Evolutionary conservation across 805 yeast species (phyloP), one percentile per base, ranked within the genome.

Genomic region (Candida ulmi): DNA sequence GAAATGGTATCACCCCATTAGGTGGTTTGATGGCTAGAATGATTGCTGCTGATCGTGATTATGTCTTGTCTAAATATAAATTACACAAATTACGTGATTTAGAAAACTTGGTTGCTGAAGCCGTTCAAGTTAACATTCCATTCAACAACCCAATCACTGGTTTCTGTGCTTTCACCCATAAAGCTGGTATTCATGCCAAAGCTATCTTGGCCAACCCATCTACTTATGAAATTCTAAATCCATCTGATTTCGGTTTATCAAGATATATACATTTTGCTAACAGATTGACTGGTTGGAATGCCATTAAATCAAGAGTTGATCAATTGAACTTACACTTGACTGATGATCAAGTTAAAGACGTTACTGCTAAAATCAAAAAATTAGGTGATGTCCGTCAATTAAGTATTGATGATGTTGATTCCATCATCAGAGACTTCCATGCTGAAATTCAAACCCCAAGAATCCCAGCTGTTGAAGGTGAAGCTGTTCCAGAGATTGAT

Each of bases 11-110:
- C 63, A 88, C 96, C 30, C 95, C 98, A 43, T 76, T 91, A 50
- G 98, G 99, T 57, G 99, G 96, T 38, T 76, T 91, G 59, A 91
- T 91, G 98, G 97, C 98, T 33, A 80, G 99, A 69, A 91, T 91
- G 99, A 88, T 93, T 60, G 96, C 95, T 45, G 96, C 98, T 45
- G 95, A 91, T 69, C 83, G 97, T 57, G 97, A 91, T 52, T 91
- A 91, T 64, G 97, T 91, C 38, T 71, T 88, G 58, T 78, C 90
- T 65, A 91, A 91, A 71, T 91, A 91, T 72, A 93, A 93, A 72
- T 71, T 91, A 54, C 95, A 90, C 71, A 91, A 91, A 75, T 78
- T 91, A 53, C 82, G 99, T 69, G 98, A 91, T 61, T 72, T 91
- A 62, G 99, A 91, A 69, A 88, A 82, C 66, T 72, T 93, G 62